Percentiles rank a stretch among this genome's conserved stretches.
Evolutionary conservation across 495 filamentous ascomycete genomes (phyloP).

Genomic region (Tuber magnatum): DNA sequence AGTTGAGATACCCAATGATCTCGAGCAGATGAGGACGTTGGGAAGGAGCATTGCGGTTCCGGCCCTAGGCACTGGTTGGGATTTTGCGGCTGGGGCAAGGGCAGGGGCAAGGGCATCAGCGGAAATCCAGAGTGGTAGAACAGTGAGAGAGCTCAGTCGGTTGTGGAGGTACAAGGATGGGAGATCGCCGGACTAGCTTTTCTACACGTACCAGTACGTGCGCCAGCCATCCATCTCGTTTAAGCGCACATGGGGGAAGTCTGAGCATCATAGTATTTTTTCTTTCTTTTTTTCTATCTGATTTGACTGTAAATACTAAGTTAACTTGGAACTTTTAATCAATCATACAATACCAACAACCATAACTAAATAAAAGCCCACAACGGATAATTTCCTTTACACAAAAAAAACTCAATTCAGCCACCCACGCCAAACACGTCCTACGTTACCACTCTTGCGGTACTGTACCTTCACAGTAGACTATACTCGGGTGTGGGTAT

Average conservation of each 20-base stretch:
- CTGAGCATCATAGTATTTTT: not conserved
- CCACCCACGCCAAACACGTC: not conserved
- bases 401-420: not conserved
- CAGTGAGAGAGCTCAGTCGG: conserved; percentile 61
- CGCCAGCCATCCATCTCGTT: not conserved
- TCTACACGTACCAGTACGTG: not conserved
- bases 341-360: not conserved
- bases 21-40: not conserved
- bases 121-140: conserved; percentile 29
- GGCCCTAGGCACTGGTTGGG: not conserved
- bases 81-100: not conserved
- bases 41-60: not conserved
- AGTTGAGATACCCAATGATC: not conserved
- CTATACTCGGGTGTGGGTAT: not conserved
- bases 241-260: not conserved
- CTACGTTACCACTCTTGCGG: not conserved
- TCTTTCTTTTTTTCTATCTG: not conserved
- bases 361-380: not conserved
- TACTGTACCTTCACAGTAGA: not conserved
- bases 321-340: not conserved
- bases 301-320: not conserved
- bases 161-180: conserved; percentile 71
- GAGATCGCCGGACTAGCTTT: conserved; percentile 44
- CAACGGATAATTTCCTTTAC: not conserved
- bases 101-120: not conserved